These are phyloP conservation scores for Xylaria sp. DNA, from an alignment of 2,329 filamentous ascomycete genomes.

Conservation along the genomic window DNA sequence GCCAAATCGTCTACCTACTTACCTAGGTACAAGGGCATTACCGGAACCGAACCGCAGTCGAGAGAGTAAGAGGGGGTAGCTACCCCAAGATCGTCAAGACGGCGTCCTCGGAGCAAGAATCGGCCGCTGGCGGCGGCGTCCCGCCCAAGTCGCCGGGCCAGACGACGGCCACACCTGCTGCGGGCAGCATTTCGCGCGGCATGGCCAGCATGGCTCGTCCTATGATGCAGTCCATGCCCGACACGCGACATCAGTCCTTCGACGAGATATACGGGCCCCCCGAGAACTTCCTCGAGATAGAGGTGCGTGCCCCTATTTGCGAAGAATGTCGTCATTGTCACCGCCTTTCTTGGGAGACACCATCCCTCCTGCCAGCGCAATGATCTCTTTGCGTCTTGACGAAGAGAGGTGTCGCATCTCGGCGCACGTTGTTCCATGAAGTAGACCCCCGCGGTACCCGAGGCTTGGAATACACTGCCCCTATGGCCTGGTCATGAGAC, in stretches of 20 bases:
- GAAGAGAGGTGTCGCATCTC: neutral
- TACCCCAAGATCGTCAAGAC: slow-evolving; percentile 43
- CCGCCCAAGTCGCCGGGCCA: slow-evolving; percentile 43
- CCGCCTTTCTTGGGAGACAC: neutral
- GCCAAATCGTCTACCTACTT: slow-evolving; percentile 9
- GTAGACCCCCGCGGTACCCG: too few relatives aligned
- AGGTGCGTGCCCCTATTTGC: slow-evolving; percentile 66
- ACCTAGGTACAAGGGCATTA: slow-evolving; percentile 4
- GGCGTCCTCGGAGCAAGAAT: slow-evolving; percentile 46
- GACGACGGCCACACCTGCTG: neutral
- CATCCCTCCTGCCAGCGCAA: neutral
- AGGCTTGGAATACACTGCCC: neutral
- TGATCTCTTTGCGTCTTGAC: neutral
- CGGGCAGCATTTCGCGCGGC: slow-evolving; percentile 40
- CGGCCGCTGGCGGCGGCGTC: slow-evolving; percentile 36
- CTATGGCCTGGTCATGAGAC: neutral
- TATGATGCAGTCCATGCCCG: slow-evolving; percentile 74
- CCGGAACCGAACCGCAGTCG: neutral
- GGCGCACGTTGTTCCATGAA: neutral
- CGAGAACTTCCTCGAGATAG: slow-evolving; percentile 98
- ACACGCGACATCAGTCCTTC: slow-evolving; percentile 90
- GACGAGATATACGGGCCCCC: slow-evolving; percentile 99
- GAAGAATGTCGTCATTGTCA: neutral
- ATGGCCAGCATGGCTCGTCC: slow-evolving; percentile 57
- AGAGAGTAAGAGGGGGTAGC: slow-evolving; percentile 16